Conservation (phyloP, 1,139 yeast species). For the Debaryomyces coudertii region DNA sequence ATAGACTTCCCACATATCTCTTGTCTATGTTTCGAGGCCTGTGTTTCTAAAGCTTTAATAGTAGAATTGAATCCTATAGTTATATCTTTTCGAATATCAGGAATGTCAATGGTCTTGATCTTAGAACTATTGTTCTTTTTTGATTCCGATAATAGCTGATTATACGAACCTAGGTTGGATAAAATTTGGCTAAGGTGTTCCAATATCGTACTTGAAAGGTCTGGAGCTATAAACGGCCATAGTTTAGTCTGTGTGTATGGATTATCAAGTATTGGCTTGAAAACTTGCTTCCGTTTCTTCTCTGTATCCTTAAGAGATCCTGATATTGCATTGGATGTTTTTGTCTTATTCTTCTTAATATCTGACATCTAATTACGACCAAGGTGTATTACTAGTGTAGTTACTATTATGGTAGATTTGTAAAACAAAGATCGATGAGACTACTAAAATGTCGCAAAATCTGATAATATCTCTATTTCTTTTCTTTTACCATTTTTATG, state of each 20-base stretch:
- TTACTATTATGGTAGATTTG: too few relatives aligned
- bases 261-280: constrained; percentile 63
- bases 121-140: constrained; percentile 11
- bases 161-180: constrained; percentile 39
- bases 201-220: constrained; percentile 38
- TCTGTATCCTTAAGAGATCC: constrained; percentile 47
- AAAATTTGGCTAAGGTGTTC: constrained; percentile 45
- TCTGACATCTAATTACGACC: constrained; percentile 5
- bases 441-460: constrained; percentile 4
- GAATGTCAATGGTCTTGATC: constrained; percentile 22
- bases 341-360: constrained; percentile 11
- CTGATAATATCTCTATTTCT: constrained; percentile 3
- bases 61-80: constrained; percentile 60
- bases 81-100: constrained; percentile 29
- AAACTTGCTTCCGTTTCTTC: constrained; percentile 52
- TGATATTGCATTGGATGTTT: constrained; percentile 13
- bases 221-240: constrained; percentile 56
- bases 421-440: neutral
- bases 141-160: constrained; percentile 20
- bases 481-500: constrained; percentile 5
- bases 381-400: neutral
- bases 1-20: neutral
- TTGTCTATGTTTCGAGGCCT: constrained; percentile 31
- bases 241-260: constrained; percentile 53
- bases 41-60: constrained; percentile 51